These are phyloP conservation scores for Sphaerobolus stellatus DNA, from an alignment of 1,284 basidiomycete genomes.

Conservation along the genomic window DNA sequence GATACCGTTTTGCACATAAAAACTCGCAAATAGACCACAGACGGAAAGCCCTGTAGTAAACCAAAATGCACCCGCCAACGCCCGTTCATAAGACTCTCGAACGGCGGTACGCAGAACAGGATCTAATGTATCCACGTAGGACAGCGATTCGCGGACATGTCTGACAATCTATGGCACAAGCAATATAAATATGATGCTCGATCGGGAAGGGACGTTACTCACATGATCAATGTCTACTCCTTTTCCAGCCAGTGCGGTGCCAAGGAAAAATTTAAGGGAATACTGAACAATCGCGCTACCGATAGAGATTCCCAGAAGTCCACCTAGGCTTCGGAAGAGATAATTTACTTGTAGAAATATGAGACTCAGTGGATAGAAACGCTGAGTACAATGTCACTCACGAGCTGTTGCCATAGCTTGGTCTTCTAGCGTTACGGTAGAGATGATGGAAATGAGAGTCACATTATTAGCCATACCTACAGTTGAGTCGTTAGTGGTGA, in stretches of 20 bases:
- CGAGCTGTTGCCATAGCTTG: conserved; percentile 66
- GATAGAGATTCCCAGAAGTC: conserved; percentile 54
- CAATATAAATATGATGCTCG: neutral
- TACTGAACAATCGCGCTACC: conserved; percentile 56
- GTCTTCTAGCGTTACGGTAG: conserved; percentile 57
- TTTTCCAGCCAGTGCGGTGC: conserved; percentile 38
- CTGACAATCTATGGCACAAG: conserved; percentile 45
- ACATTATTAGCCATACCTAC: conserved; percentile 55
- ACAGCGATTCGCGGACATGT: conserved; percentile 54
- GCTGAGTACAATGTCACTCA: conserved; percentile 22
- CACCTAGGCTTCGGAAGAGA: conserved; percentile 63
- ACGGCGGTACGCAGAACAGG: conserved; percentile 44
- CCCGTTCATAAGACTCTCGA: conserved; percentile 47
- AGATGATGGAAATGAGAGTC: conserved; percentile 57
- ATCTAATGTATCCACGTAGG: conserved; percentile 50
- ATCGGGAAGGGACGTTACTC: conserved; percentile 12
- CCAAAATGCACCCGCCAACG: conserved; percentile 47
- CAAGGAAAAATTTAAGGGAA: conserved; percentile 45
- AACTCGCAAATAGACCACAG: conserved; percentile 40
- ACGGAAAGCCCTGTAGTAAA: conserved; percentile 44
- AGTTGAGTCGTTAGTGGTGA: conserved; percentile 3
- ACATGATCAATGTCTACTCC: conserved; percentile 49
- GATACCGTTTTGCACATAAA: too few species aligned
- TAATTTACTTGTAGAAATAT: conserved; percentile 48
- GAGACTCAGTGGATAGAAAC: neutral